Percentiles rank a stretch among this genome's conserved stretches.
Conservation (phyloP, 1,284 basidiomycete genomes). For the Tilletia horrida region DNA sequence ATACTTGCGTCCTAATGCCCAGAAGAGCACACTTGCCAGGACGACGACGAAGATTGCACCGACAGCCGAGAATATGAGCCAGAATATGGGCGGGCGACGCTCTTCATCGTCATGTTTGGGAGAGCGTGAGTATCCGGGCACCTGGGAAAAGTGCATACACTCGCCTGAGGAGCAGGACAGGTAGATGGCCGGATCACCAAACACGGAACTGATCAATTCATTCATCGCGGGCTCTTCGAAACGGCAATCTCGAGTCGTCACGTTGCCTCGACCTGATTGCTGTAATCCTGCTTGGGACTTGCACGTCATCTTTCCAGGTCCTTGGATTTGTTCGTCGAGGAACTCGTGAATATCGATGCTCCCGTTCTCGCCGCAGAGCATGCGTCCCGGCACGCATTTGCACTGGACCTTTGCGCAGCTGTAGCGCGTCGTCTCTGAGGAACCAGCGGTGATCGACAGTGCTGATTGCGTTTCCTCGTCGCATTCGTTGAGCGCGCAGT, state of each 20-base stretch:
- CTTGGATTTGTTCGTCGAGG: slow-evolving; percentile 80
- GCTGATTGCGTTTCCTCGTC: slow-evolving; percentile 51
- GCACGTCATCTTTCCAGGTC: slow-evolving; percentile 84
- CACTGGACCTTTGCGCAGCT: slow-evolving; percentile 71
- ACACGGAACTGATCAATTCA: slow-evolving; percentile 83
- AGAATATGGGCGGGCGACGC: slow-evolving; percentile 54
- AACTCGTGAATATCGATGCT: slow-evolving; percentile 97
- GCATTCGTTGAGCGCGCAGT: slow-evolving; percentile 77
- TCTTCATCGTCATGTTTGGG: slow-evolving; percentile 24
- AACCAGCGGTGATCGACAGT: neutral
- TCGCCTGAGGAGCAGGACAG: slow-evolving; percentile 84
- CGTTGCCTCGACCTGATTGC: slow-evolving; percentile 53
- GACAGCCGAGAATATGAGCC: slow-evolving; percentile 79
- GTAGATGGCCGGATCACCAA: slow-evolving; percentile 85
- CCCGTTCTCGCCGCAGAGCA: slow-evolving; percentile 92
- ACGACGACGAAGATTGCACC: slow-evolving; percentile 67
- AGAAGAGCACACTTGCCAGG: slow-evolving; percentile 56
- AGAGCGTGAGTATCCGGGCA: slow-evolving; percentile 65
- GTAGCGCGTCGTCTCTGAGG: slow-evolving; percentile 55
- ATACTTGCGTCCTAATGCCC: slow-evolving; percentile 33
- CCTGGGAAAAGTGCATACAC: slow-evolving; percentile 87
- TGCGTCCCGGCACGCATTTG: slow-evolving; percentile 82
- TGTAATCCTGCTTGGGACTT: slow-evolving; percentile 56
- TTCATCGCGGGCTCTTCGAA: slow-evolving; percentile 98
- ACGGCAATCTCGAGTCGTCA: slow-evolving; percentile 62